Base-by-base conservation (phyloP, 176 grass and related monocot genomes). In the Canna indica region DNA sequence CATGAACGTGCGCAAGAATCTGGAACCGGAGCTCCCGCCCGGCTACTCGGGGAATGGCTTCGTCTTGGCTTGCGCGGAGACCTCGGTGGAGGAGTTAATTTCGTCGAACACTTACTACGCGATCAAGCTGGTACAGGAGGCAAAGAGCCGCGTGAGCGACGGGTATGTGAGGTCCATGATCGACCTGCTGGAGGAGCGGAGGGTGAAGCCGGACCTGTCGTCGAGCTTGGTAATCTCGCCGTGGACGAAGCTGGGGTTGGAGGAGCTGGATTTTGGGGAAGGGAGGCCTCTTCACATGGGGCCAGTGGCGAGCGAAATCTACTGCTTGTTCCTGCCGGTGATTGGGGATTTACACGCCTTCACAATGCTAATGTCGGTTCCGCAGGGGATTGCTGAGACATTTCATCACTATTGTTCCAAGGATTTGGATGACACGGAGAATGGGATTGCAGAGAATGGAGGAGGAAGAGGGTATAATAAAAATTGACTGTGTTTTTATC, bases 1-100 rank as follows among this genome's bases (percentile, higher is more conserved):
- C 16, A 82, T 81, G 24, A 92, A 85, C 65, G 80, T 85, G 47
- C 86, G 93, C 11, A 72, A 77, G 26, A 80, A 70, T 60, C 63
- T 90, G 0, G 85, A 77, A 34, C 93, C 93, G 10, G 79, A 85
- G 74, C 88, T 90, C 24, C 93, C 88, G 4, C 28, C n/a, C 15
- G 89, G 80, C 9, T 97, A 77, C 86, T 97, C 85, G 68, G 93
- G 93, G 80, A 97, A 97, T 57, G 93, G 74, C 1, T 97, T 97
- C 83, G 89, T 97, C 67, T 86, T 97, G 1, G 94, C 79, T 36
- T 92, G 94, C 81, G 89, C 94, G 0, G 82, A 92, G 82, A 77
- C 86, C 0, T 78, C 88, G 65, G 89, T 80, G 22, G 78, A 46
- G 27, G 77, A 81, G 47, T 72, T 97, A 26, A 52, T 74, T 20